Evolutionary conservation across 2,329 filamentous ascomycete species (phyloP).

Genomic region (Leptographium radiaticola): DNA sequence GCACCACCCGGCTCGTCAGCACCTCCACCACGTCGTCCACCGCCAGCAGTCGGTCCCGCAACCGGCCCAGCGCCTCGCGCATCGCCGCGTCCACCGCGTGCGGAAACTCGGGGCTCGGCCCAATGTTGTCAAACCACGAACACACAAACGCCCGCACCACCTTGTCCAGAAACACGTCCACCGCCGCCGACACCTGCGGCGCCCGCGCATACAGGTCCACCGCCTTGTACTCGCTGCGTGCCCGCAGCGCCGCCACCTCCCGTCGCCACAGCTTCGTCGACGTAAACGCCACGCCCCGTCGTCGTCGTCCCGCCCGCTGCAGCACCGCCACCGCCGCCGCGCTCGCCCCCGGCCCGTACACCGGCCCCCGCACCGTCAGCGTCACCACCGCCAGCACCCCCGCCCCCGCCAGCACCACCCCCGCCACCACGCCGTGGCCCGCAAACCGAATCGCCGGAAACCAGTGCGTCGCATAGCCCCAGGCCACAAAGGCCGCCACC

Average conservation of each 20-base stretch:
- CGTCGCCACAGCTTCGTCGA: slow-evolving; percentile 50
- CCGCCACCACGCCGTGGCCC: slow-evolving; percentile 69
- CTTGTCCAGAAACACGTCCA: slow-evolving; percentile 67
- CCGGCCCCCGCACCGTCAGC: slow-evolving; percentile 2
- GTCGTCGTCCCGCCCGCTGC: background rate
- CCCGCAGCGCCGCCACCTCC: slow-evolving; percentile 54
- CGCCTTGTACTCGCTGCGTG: slow-evolving; percentile 53
- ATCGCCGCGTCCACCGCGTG: slow-evolving; percentile 78
- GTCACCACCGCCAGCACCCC: slow-evolving; percentile 46
- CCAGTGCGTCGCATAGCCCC: slow-evolving; percentile 77
- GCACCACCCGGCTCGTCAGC: slow-evolving; percentile 69
- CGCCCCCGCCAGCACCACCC: slow-evolving; percentile 43
- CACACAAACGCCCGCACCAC: slow-evolving; percentile 74
- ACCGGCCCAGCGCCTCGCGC: slow-evolving; percentile 54
- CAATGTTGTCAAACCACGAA: slow-evolving; percentile 83
- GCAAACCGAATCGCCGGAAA: slow-evolving; percentile 71
- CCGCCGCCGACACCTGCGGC: slow-evolving; percentile 61
- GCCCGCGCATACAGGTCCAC: slow-evolving; percentile 63
- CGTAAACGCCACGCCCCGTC: slow-evolving; percentile 36
- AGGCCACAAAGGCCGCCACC: slow-evolving; percentile 65
- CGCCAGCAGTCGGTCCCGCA: slow-evolving; percentile 59
- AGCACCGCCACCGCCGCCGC: background rate
- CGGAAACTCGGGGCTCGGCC: slow-evolving; percentile 60
- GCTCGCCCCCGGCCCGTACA: background rate
- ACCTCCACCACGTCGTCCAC: slow-evolving; percentile 84